Base-by-base conservation (phyloP, 768 basidiomycete genomes). In the Termitomyces sp. region DNA sequence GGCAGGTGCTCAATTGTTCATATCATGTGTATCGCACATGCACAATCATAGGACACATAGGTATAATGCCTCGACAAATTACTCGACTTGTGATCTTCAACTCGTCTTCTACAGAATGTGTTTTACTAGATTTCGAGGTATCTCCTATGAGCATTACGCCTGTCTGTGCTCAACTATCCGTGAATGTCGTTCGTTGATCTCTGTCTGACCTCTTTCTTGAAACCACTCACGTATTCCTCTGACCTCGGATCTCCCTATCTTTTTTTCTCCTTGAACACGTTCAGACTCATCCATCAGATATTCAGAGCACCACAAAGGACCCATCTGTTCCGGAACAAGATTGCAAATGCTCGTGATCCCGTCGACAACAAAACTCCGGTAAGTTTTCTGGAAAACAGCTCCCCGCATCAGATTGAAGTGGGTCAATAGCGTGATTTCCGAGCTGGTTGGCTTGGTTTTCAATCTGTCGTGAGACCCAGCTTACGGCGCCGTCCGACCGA, bases 211-310 rank as follows among this genome's bases (percentile, higher is more conserved):
- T 10, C 18, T 18, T 26, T 5, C 4, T 8, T 32, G 10, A 32
- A 49, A 32, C 30, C 6, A 33, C 20, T 5, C 5, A 12, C 33
- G 44, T 55, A 43, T 56, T 62, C 64, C 64, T 65, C 62, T 33
- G 43, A 63, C 41, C 44, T 61, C 64, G 64, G 62, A 65, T 58
- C 61, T 61, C 47, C 9, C 35, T 33, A 36, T n/a, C 41, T 51
- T 62, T 38, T 16, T 40, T n/a, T 52, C 3, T 23, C 12, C n/a
- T 30, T 54, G 12, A 6, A n/a, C 18, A 6, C 14, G n/a, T 28
- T 26, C 18, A 3, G 28, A 43, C 12, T n/a, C 28, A n/a, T 26
- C 41, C 38, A 54, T 63, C 61, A 57, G 58, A 63, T 56, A 32
- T 43, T 40, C 44, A 33, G 20, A 35, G 38, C 23, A 43, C 62